Percentiles rank a stretch among this genome's conserved stretches.
phyloP scores from a whole-genome alignment of 768 basidiomycete genomes.

The Pholiota conissans region DNA sequence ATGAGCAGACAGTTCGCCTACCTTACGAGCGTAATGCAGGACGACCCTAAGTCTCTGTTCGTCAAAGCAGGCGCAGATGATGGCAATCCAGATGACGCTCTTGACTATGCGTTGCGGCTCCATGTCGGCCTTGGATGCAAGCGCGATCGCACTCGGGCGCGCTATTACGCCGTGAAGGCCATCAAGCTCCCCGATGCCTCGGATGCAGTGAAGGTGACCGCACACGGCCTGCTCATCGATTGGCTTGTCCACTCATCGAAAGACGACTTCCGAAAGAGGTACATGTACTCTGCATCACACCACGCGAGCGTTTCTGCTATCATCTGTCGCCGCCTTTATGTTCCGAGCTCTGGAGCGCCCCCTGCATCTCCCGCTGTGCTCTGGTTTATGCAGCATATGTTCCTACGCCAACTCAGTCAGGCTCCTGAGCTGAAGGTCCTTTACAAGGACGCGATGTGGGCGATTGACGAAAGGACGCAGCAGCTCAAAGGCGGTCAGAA shows the following conservation, averaged over 20 bases:
- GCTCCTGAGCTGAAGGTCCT: conserved; percentile 15
- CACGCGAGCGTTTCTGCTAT: conserved; percentile 9
- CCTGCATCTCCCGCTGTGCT: conserved; percentile 17
- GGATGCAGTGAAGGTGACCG: conserved; percentile 8
- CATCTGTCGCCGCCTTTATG: background rate
- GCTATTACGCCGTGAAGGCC: conserved; percentile 11
- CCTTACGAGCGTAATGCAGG: background rate
- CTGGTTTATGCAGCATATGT: conserved; percentile 16
- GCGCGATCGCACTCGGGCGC: conserved; percentile 6
- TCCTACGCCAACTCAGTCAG: conserved; percentile 14
- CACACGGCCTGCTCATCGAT: conserved; percentile 10
- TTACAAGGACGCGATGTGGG: conserved; percentile 22
- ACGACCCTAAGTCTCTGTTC: background rate
- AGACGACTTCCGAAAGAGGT: conserved; percentile 1
- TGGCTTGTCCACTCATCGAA: conserved; percentile 8
- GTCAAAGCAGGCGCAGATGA: background rate
- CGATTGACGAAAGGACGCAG: conserved; percentile 16
- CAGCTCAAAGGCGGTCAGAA: conserved; percentile 16
- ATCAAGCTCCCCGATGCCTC: conserved; percentile 1
- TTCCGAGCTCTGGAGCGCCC: background rate
- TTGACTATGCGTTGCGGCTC: background rate
- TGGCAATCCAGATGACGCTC: background rate
- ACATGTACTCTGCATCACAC: conserved; percentile 14
- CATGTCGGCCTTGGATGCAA: conserved; percentile 9
- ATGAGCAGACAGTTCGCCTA: background rate